A percentile compares a stretch with the other conserved stretches of the same genome.
Conservation (phyloP, 2,329 filamentous ascomycete genomes). For the Akanthomyces muscarius region DNA sequence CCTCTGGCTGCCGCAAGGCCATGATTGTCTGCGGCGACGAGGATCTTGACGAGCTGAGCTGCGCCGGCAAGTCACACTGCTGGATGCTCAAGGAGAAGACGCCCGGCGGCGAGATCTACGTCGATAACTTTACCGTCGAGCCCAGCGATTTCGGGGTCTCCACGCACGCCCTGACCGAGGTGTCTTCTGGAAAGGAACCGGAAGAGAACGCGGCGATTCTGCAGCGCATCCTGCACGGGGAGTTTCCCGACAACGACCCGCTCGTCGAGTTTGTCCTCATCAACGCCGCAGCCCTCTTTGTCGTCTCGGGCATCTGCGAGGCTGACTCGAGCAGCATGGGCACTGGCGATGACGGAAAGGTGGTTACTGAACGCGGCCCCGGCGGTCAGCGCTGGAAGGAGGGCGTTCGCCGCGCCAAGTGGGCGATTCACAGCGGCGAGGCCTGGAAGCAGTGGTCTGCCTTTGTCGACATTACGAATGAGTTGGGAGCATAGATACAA, state of each 20-base stretch:
- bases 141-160: slow-evolving; percentile 85
- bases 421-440: slow-evolving; percentile 81
- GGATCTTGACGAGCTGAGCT: slow-evolving; percentile 92
- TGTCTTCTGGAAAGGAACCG: slow-evolving; percentile 81
- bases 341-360: slow-evolving; percentile 71
- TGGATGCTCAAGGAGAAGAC: slow-evolving; percentile 66
- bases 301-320: slow-evolving; percentile 82
- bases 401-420: slow-evolving; percentile 79
- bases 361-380: slow-evolving; percentile 77
- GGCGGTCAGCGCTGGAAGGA: slow-evolving; percentile 93
- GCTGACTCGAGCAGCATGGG: slow-evolving; percentile 77
- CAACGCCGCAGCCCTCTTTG: slow-evolving; percentile 86
- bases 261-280: slow-evolving; percentile 92
- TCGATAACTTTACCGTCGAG: slow-evolving; percentile 73
- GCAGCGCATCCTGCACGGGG: slow-evolving; percentile 67
- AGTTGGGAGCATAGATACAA: slow-evolving; percentile 26
- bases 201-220: slow-evolving; percentile 84
- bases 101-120: slow-evolving; percentile 41
- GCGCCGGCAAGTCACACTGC: slow-evolving; percentile 82
- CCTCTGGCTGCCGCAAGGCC: slow-evolving; percentile 75
- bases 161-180: slow-evolving; percentile 67
- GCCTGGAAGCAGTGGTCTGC: slow-evolving; percentile 78
- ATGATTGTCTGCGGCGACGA: slow-evolving; percentile 91
- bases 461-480: slow-evolving; percentile 81
- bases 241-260: slow-evolving; percentile 71